phyloP scores from a whole-genome alignment of 768 basidiomycete species.

The Myochromella boudieri region DNA sequence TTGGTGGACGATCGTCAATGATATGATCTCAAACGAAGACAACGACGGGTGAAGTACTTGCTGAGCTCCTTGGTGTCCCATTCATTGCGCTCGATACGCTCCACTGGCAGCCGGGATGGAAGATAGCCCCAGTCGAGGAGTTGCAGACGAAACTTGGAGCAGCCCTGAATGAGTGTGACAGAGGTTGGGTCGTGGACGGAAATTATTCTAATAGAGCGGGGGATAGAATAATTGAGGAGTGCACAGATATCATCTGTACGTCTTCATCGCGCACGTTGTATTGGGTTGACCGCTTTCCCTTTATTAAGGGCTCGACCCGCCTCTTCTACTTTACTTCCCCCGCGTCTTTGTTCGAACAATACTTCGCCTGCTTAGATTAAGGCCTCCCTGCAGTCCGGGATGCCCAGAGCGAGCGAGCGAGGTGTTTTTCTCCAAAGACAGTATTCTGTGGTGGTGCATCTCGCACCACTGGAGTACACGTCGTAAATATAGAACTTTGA shows the following conservation, averaged over 20 bases:
- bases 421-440: constrained; percentile 46
- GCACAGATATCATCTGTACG: constrained; percentile 57
- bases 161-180: constrained; percentile 25
- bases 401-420: constrained; percentile 42
- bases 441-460: constrained; percentile 54
- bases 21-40: constrained; percentile 29
- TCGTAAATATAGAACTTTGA: constrained; percentile 21
- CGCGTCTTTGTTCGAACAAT: constrained; percentile 55
- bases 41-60: constrained; percentile 46
- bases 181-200: constrained; percentile 59
- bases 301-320: constrained; percentile 74
- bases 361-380: constrained; percentile 37
- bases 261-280: not conserved
- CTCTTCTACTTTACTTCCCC: constrained; percentile 59
- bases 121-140: constrained; percentile 25
- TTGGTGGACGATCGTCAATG: not conserved
- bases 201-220: constrained; percentile 33
- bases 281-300: not conserved
- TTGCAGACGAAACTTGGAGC: constrained; percentile 28
- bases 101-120: constrained; percentile 53
- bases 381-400: constrained; percentile 44
- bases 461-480: constrained; percentile 36
- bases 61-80: constrained; percentile 42
- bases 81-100: constrained; percentile 46
- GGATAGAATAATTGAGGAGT: constrained; percentile 30